phyloP scores from a whole-genome alignment of 768 basidiomycete species.

The Thelephora ganbajun region DNA sequence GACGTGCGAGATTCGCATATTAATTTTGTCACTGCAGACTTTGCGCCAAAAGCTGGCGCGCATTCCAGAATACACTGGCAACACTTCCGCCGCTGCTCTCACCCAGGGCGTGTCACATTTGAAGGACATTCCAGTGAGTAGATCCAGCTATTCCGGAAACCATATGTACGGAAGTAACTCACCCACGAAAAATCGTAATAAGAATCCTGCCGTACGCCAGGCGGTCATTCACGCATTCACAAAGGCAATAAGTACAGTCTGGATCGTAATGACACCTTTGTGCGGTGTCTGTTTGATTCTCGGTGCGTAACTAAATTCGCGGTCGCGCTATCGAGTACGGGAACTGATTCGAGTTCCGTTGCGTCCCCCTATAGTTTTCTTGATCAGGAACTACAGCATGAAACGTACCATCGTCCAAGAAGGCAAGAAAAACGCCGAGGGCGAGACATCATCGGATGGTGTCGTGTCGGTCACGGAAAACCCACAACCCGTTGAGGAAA shows the following conservation, averaged over 20 bases:
- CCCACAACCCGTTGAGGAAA: no score
- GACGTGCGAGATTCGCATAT: not conserved
- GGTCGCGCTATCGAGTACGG: no score
- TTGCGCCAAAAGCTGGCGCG: constrained; percentile 22
- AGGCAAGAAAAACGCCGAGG: no score
- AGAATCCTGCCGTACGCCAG: constrained; percentile 36
- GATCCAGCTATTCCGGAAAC: not conserved
- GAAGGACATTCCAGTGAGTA: constrained; percentile 29
- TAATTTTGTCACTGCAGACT: constrained; percentile 13
- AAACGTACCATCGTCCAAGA: constrained; percentile 11
- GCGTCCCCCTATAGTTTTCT: constrained; percentile 12
- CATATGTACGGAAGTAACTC: not conserved
- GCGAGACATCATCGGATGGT: no score
- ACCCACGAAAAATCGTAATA: constrained; percentile 3
- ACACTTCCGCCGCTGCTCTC: constrained; percentile 28
- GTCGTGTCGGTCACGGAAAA: no score
- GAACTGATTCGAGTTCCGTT: no score
- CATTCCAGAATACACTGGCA: constrained; percentile 25
- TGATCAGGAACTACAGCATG: constrained; percentile 22
- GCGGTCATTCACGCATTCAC: constrained; percentile 49
- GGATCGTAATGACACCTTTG: constrained; percentile 51
- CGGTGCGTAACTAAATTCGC: constrained; percentile 10
- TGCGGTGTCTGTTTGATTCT: constrained; percentile 35
- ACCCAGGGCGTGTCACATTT: constrained; percentile 32
- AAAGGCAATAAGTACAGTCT: constrained; percentile 45